phyloP scores from a whole-genome alignment of 768 basidiomycete genomes.

The Kwoniella mangroviensis region DNA sequence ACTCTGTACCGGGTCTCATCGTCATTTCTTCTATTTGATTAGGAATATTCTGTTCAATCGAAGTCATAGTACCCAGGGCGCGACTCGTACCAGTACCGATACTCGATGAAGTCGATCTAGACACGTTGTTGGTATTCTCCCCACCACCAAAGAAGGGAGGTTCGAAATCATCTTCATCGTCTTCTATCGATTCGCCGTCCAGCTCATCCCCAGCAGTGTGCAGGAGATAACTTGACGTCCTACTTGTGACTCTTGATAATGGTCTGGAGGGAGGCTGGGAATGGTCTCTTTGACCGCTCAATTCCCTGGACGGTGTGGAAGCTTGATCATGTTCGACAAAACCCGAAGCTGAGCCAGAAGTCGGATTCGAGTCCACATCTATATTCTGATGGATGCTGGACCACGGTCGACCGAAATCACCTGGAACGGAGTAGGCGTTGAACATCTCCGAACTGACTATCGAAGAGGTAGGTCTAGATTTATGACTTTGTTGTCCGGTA shows the following conservation, averaged over 20 bases:
- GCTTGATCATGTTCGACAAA: constrained; percentile 17
- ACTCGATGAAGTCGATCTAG: not conserved
- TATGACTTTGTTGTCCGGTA: constrained; percentile 3
- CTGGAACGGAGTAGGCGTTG: constrained; percentile 10
- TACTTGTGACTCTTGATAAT: constrained; percentile 41
- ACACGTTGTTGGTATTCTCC: not conserved
- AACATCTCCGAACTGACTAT: constrained; percentile 19
- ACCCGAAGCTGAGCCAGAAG: not conserved
- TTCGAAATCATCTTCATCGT: constrained; percentile 45
- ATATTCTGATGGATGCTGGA: not conserved
- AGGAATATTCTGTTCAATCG: constrained; percentile 33
- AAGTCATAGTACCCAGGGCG: too few species aligned
- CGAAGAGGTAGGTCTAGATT: constrained; percentile 14
- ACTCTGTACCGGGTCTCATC: constrained; percentile 54
- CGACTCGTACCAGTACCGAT: too few species aligned
- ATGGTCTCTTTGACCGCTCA: constrained; percentile 23
- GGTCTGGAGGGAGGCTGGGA: constrained; percentile 43
- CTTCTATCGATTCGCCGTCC: constrained; percentile 18
- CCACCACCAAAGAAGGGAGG: constrained; percentile 42
- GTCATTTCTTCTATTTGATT: constrained; percentile 55
- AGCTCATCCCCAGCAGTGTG: constrained; percentile 19
- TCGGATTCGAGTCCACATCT: not conserved
- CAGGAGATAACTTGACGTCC: constrained; percentile 35
- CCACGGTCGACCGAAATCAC: constrained; percentile 18
- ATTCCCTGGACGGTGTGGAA: not conserved